A percentile compares a stretch with the other conserved stretches of the same genome.
These are phyloP conservation scores for Kazachstania sp. DNA, from an alignment of 1,139 yeast genomes.

Conservation along the genomic window DNA sequence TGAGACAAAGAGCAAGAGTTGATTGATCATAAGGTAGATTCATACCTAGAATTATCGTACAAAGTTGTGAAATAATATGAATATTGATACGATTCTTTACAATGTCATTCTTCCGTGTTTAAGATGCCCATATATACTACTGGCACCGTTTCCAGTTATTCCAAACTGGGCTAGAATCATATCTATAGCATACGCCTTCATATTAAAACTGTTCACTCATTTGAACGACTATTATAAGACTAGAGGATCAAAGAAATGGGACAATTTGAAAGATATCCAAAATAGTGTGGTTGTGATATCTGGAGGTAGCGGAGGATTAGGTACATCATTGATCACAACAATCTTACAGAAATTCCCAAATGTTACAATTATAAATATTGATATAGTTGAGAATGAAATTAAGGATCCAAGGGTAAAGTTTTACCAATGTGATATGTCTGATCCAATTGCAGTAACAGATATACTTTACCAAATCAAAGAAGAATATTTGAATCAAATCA, in stretches of 20 bases:
- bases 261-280: background rate
- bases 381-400: constrained; percentile 34
- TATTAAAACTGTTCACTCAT: constrained; percentile 5
- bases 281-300: constrained; percentile 37
- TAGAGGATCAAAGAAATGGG: constrained; percentile 7
- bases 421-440: constrained; percentile 44
- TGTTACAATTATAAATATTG: constrained; percentile 41
- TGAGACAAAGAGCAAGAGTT: no score
- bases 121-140: constrained; percentile 13
- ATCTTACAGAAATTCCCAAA: constrained; percentile 30
- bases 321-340: constrained; percentile 37
- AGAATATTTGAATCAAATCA: constrained; percentile 32
- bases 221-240: constrained; percentile 9
- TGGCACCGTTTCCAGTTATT: constrained; percentile 4
- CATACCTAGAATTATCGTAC: no score
- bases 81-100: constrained; percentile 11
- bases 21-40: no score
- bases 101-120: constrained; percentile 14
- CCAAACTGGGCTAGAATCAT: background rate
- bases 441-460: constrained; percentile 30
- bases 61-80: constrained; percentile 5
- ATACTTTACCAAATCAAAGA: constrained; percentile 31
- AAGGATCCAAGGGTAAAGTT: constrained; percentile 27
- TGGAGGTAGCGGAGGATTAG: constrained; percentile 61
- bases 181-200: constrained; percentile 10